Evolutionary conservation across 345 rosid species (phyloP).

Genomic region (Pelargonium nanum): DNA sequence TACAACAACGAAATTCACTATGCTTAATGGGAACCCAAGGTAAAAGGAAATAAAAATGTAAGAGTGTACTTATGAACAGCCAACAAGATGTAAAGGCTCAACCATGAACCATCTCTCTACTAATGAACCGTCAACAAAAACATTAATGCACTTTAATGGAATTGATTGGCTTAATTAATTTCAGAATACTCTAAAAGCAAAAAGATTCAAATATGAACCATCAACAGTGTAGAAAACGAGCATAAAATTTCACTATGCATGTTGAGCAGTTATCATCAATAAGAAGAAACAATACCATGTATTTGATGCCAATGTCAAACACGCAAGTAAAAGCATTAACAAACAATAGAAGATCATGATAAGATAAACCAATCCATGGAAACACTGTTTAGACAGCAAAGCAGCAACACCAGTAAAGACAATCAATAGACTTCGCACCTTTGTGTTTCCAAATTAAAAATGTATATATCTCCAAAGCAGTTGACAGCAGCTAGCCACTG

Average conservation of each 20-base stretch:
- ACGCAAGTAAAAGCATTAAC: too few species aligned
- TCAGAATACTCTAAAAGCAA: background rate
- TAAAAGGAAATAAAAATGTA: too few species aligned
- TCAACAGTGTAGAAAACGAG: background rate
- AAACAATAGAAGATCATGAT: background rate
- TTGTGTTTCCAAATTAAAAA: constrained; percentile 70
- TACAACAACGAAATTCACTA: too few species aligned
- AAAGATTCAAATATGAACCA: background rate
- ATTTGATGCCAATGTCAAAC: too few species aligned
- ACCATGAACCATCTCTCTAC: background rate
- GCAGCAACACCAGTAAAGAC: constrained; percentile 1
- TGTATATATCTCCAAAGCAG: constrained; percentile 83
- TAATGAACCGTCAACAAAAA: background rate
- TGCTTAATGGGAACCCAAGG: too few species aligned
- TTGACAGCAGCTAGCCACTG: constrained; percentile 90
- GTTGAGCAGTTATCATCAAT: background rate
- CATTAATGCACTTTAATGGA: background rate
- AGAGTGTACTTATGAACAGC: too few species aligned
- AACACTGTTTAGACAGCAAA: background rate
- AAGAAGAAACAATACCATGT: background rate
- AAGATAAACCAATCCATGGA: background rate
- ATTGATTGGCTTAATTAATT: background rate
- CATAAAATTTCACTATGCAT: background rate
- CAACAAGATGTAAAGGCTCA: background rate
- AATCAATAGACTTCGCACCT: constrained; percentile 32